Percentiles rank a stretch among this genome's conserved stretches.
phyloP scores from a whole-genome alignment of 2,329 filamentous ascomycete species.

The Penicillium freii region DNA sequence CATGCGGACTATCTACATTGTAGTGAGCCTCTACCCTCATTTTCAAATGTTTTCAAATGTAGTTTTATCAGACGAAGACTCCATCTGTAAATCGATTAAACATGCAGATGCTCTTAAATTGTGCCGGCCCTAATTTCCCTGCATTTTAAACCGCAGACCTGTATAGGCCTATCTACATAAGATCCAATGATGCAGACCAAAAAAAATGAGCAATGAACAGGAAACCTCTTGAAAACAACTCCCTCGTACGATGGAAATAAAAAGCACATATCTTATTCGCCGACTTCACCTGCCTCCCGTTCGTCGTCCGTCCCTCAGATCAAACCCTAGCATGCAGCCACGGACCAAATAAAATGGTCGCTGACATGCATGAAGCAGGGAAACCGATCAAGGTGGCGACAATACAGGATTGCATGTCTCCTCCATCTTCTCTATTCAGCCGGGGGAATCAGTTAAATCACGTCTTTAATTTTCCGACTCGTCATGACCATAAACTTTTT shows the following conservation, averaged over 20 bases:
- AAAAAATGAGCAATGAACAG: slow-evolving; percentile 24
- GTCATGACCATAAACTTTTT: slow-evolving; percentile 33
- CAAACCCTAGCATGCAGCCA: slow-evolving; percentile 3
- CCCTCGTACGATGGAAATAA: slow-evolving; percentile 34
- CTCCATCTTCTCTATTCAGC: slow-evolving; percentile 33
- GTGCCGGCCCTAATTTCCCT: slow-evolving; percentile 7
- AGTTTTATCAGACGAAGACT: not conserved
- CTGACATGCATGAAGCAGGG: slow-evolving; percentile 10
- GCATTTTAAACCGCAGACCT: slow-evolving; percentile 20
- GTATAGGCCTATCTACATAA: slow-evolving; percentile 27
- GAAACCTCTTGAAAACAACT: slow-evolving; percentile 31
- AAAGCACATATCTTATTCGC: slow-evolving; percentile 29
- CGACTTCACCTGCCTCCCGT: slow-evolving; percentile 26
- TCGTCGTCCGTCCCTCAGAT: slow-evolving; percentile 12
- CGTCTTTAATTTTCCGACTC: slow-evolving; percentile 27
- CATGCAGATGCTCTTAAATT: slow-evolving; percentile 11
- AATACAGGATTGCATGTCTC: slow-evolving; percentile 15
- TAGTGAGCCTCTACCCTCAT: not conserved
- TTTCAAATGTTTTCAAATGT: not conserved
- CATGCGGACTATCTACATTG: too few species aligned
- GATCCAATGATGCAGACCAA: slow-evolving; percentile 21
- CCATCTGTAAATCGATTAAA: not conserved
- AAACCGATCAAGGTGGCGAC: slow-evolving; percentile 19
- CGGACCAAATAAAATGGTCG: not conserved
- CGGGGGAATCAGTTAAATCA: slow-evolving; percentile 31